A percentile compares a stretch with the other conserved stretches of the same genome.
These are phyloP conservation scores for Dalechampia spathulata DNA, from an alignment of 441 rosid genomes.

Conservation along the genomic window DNA sequence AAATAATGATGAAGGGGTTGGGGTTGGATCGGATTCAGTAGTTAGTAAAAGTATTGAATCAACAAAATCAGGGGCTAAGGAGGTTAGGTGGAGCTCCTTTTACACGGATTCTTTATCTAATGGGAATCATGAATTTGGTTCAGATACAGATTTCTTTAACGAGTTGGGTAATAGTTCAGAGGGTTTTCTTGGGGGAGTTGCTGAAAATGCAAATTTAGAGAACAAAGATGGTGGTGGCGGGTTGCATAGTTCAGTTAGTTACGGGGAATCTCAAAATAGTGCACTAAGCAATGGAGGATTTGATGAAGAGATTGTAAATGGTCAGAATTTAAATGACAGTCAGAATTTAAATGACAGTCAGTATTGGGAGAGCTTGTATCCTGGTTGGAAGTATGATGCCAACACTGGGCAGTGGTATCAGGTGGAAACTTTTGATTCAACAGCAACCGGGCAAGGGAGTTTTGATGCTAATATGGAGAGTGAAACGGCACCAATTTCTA, in stretches of 20 bases:
- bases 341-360: too few species aligned
- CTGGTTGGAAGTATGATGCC: slow-evolving; percentile 86
- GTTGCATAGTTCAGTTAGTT: slow-evolving; percentile 30
- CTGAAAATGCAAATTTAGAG: slow-evolving; percentile 19
- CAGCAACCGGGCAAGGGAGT: slow-evolving; percentile 25
- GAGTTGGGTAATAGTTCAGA: slow-evolving; percentile 42
- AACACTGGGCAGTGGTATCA: slow-evolving; percentile 86
- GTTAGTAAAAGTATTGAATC: slow-evolving; percentile 28
- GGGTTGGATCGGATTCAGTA: slow-evolving; percentile 20
- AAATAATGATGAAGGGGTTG: slow-evolving; percentile 24
- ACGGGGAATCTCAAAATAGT: slow-evolving; percentile 35
- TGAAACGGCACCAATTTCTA: slow-evolving; percentile 36
- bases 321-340: slow-evolving; percentile 44
- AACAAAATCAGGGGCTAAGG: slow-evolving; percentile 45
- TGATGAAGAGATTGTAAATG: slow-evolving; percentile 27
- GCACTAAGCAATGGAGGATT: slow-evolving; percentile 30
- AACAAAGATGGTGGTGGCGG: slow-evolving; percentile 8
- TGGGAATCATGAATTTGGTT: slow-evolving; percentile 46
- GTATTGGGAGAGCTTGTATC: slow-evolving; percentile 78
- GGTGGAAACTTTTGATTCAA: slow-evolving; percentile 38
- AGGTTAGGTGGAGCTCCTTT: slow-evolving; percentile 89
- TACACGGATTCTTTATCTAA: slow-evolving; percentile 45
- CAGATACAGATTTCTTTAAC: slow-evolving; percentile 65
- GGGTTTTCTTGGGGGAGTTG: slow-evolving; percentile 27
- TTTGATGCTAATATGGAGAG: slow-evolving; percentile 18